phyloP scores from a whole-genome alignment of 2,329 filamentous ascomycete species.

The Sporothrix globosa region DNA sequence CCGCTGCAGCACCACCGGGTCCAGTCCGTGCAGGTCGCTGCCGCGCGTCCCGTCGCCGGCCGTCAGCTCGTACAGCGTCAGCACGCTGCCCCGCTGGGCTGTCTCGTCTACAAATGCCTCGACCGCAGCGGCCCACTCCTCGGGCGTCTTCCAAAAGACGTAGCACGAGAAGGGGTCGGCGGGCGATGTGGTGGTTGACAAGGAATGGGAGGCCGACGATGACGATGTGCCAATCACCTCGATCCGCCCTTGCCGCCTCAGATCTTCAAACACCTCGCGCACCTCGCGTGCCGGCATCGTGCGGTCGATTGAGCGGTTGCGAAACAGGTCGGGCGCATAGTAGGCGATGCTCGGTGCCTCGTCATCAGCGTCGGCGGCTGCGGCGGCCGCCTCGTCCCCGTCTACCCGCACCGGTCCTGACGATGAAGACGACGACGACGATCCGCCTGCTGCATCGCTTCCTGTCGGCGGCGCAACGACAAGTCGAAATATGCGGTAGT shows the following conservation, averaged over 20 bases:
- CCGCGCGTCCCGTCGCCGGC: constrained; percentile 80
- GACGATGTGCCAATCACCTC: constrained; percentile 56
- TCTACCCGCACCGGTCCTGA: constrained; percentile 36
- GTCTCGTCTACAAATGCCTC: constrained; percentile 84
- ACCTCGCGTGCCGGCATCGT: constrained; percentile 56
- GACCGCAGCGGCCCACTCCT: constrained; percentile 85
- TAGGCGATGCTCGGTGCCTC: constrained; percentile 28
- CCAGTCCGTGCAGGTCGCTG: constrained; percentile 85
- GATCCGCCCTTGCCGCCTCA: constrained; percentile 62
- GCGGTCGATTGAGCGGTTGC: constrained; percentile 59
- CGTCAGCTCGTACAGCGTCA: constrained; percentile 89
- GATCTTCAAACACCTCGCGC: constrained; percentile 61
- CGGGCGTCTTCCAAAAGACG: constrained; percentile 82
- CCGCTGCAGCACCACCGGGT: constrained; percentile 76
- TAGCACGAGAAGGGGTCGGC: constrained; percentile 60
- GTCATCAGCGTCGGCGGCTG: constrained; percentile 13
- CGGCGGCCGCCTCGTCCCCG: constrained; percentile 42
- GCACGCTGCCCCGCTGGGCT: constrained; percentile 82
- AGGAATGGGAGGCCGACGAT: constrained; percentile 36
- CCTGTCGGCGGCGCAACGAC: constrained; percentile 52
- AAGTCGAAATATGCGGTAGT: constrained; percentile 76
- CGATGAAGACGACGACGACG: background rate
- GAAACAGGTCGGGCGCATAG: constrained; percentile 53
- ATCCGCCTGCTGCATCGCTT: constrained; percentile 44
- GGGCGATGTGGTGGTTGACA: constrained; percentile 39